These are phyloP conservation scores for Cyberlindnera euphorbiae DNA, from an alignment of 805 yeast genomes.

Conservation along the genomic window DNA sequence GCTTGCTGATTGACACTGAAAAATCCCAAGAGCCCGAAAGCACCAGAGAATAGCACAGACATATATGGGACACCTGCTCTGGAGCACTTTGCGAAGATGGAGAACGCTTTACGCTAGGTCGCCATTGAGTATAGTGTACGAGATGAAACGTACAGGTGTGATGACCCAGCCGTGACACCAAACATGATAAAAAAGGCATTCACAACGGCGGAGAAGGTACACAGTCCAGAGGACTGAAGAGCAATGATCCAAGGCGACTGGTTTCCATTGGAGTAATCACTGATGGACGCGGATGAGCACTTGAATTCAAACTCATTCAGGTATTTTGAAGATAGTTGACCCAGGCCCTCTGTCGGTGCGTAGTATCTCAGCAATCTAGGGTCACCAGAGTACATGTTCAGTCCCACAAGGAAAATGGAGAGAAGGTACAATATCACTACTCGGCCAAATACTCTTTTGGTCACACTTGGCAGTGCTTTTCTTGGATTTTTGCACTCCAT, in stretches of 20 bases:
- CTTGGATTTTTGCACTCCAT: constrained; percentile 84
- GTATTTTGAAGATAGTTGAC: too few species aligned
- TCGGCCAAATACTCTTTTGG: constrained; percentile 69
- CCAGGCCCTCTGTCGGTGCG: constrained; percentile 13
- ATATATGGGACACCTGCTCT: constrained; percentile 65
- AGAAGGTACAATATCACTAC: constrained; percentile 60
- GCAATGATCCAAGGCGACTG: constrained; percentile 61
- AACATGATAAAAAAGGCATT: constrained; percentile 49
- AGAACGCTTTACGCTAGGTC: constrained; percentile 54
- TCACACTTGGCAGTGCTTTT: constrained; percentile 70
- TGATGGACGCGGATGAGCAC: constrained; percentile 5
- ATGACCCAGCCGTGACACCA: constrained; percentile 50
- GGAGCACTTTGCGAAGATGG: constrained; percentile 52
- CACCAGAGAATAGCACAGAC: constrained; percentile 58
- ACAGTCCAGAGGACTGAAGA: constrained; percentile 46
- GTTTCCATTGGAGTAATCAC: constrained; percentile 26
- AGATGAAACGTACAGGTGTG: constrained; percentile 52
- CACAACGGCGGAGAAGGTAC: constrained; percentile 41
- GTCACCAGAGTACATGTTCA: constrained; percentile 74
- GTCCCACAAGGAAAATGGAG: constrained; percentile 62
- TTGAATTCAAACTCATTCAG: too few species aligned
- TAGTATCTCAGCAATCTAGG: constrained; percentile 60
- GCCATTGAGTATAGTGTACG: constrained; percentile 52
- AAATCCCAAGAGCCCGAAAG: constrained; percentile 57
- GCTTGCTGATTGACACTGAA: constrained; percentile 55